A percentile compares a stretch with the other conserved stretches of the same genome.
These are phyloP conservation scores for Trichoderma sp. DNA, from an alignment of 2,329 filamentous ascomycete species.

Conservation along the genomic window DNA sequence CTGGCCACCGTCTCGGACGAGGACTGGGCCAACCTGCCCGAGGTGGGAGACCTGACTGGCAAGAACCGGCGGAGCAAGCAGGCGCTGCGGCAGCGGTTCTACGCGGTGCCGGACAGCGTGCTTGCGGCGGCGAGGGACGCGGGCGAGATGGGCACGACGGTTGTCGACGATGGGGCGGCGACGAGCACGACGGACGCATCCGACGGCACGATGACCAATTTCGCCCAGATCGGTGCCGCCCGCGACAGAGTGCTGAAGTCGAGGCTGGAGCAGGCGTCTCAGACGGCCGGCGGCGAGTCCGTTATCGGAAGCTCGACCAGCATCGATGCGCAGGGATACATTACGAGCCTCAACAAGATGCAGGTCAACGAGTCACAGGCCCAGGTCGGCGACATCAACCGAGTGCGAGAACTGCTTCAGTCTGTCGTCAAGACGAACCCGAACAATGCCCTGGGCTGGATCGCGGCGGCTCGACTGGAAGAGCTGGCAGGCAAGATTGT, in stretches of 20 bases:
- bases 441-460: conserved; percentile 92
- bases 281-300: conserved; percentile 65
- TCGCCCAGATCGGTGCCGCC: conserved; percentile 94
- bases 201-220: conserved; percentile 96
- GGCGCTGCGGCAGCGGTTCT: conserved; percentile 81
- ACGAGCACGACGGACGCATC: conserved; percentile 47
- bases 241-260: conserved; percentile 95
- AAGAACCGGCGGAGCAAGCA: conserved; percentile 87
- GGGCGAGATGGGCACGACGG: conserved; percentile 80
- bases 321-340: conserved; percentile 93
- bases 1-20: conserved; percentile 88
- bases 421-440: conserved; percentile 98
- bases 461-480: conserved; percentile 88
- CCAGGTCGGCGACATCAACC: conserved; percentile 91
- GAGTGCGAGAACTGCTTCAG: conserved; percentile 87
- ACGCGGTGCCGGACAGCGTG: conserved; percentile 95
- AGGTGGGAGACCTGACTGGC: conserved; percentile 94
- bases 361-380: conserved; percentile 77
- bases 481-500: conserved; percentile 91
- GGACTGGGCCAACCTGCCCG: conserved; percentile 93
- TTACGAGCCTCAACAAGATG: conserved; percentile 85
- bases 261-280: conserved; percentile 85
- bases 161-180: conserved; percentile 75
- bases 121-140: conserved; percentile 82
- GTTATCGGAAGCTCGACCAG: conserved; percentile 80